Evolutionary conservation across 2,329 filamentous ascomycete genomes (phyloP).

Genomic region (Alternaria infectoria): DNA sequence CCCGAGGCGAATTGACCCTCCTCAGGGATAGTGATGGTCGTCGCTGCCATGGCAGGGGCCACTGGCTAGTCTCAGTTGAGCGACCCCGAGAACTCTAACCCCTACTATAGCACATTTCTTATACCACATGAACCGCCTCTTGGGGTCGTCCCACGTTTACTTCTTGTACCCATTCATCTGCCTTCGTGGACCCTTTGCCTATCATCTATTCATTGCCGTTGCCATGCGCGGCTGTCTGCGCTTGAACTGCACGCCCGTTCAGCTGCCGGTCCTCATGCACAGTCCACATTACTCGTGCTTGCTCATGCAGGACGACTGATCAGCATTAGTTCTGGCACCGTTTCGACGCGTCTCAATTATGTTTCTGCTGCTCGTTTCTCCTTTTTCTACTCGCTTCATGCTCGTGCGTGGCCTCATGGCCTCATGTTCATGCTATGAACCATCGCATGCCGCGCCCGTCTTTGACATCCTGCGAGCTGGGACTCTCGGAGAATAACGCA

Average conservation of each 20-base stretch:
- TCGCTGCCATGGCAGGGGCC: slow-evolving; percentile 6
- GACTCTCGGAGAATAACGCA: slow-evolving; percentile 11
- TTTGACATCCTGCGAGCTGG: neutral
- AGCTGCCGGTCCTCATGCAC: slow-evolving; percentile 4
- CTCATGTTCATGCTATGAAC: neutral
- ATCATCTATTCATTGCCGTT: neutral
- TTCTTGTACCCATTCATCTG: neutral
- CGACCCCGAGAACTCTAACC: neutral
- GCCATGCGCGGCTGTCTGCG: neutral
- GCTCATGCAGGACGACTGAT: neutral
- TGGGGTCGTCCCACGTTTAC: neutral
- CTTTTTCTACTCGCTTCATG: neutral
- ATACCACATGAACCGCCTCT: slow-evolving; percentile 2
- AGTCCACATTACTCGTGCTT: neutral
- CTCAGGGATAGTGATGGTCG: slow-evolving; percentile 7
- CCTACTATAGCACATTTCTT: neutral
- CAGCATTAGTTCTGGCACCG: neutral
- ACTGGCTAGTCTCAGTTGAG: slow-evolving; percentile 1
- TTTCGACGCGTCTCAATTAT: neutral
- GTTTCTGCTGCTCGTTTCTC: neutral
- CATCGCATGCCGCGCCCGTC: neutral
- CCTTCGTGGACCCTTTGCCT: neutral
- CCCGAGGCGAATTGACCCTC: slow-evolving; percentile 6
- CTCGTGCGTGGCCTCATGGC: neutral
- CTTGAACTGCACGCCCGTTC: neutral